phyloP scores from a whole-genome alignment of 2,329 filamentous ascomycete species.

The Verticillium alfalfae region DNA sequence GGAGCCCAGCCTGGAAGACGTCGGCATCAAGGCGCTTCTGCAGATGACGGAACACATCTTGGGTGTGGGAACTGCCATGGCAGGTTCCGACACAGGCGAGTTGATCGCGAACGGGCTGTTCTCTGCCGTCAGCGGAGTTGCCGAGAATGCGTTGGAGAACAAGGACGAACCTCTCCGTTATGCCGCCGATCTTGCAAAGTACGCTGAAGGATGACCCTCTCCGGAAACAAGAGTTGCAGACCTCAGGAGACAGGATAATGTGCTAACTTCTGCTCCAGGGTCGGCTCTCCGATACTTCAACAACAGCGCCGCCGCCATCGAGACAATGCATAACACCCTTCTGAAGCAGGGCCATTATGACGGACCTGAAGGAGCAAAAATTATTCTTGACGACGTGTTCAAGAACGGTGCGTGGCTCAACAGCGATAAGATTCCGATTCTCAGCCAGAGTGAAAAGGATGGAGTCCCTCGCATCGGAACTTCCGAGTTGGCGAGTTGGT shows the following conservation, averaged over 20 bases:
- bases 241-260: not conserved
- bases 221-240: not conserved
- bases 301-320: not conserved
- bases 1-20: not conserved
- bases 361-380: not conserved
- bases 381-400: not conserved
- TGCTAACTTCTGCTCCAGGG: not conserved
- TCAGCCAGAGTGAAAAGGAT: not conserved
- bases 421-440: not conserved
- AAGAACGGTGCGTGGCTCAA: not conserved
- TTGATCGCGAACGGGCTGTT: not conserved
- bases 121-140: not conserved
- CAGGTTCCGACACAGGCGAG: not conserved
- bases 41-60: not conserved
- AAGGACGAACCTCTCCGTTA: not conserved
- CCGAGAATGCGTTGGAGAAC: not conserved
- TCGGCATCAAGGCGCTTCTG: not conserved
- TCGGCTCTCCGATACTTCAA: not conserved
- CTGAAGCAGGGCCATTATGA: not conserved
- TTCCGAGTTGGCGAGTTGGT: not conserved
- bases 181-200: not conserved
- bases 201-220: not conserved
- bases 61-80: not conserved
- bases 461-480: not conserved
- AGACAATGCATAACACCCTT: not conserved